These are phyloP conservation scores for Fusarium sp. DNA, from an alignment of 2,329 filamentous ascomycete genomes.

Conservation along the genomic window DNA sequence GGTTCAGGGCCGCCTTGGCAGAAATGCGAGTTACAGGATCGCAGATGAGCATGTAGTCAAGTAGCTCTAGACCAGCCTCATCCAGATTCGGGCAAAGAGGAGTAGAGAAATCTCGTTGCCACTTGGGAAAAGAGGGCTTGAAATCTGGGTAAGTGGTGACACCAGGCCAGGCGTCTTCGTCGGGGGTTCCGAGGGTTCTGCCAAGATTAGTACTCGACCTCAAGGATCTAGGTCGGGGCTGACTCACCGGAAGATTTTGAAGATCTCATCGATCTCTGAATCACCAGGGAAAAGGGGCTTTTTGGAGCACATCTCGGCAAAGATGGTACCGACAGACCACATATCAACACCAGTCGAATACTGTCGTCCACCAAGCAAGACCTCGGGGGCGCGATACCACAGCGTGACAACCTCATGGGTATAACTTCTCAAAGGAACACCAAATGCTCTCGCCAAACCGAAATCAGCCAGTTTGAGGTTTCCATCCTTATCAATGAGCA, in stretches of 20 bases:
- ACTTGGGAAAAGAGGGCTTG: conserved; percentile 92
- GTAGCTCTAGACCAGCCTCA: conserved; percentile 73
- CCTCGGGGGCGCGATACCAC: conserved; percentile 92
- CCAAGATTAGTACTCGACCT: background rate
- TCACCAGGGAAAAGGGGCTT: conserved; percentile 93
- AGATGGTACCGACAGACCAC: conserved; percentile 95
- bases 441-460: conserved; percentile 87
- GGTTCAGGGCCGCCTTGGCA: conserved; percentile 85
- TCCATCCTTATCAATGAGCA: conserved; percentile 85
- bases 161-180: conserved; percentile 85
- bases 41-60: conserved; percentile 79
- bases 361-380: conserved; percentile 87
- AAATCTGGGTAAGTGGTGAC: conserved; percentile 94
- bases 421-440: conserved; percentile 89
- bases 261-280: conserved; percentile 66
- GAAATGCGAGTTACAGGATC: conserved; percentile 88
- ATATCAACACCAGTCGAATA: conserved; percentile 96
- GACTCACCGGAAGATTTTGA: conserved; percentile 74
- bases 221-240: background rate
- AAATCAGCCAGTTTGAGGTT: conserved; percentile 94
- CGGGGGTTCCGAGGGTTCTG: conserved; percentile 82
- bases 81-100: conserved; percentile 78
- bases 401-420: conserved; percentile 95
- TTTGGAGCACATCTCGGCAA: conserved; percentile 94
- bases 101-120: conserved; percentile 74